phyloP scores from a whole-genome alignment of 148 eudicot species.

The Bassia scoparia region DNA sequence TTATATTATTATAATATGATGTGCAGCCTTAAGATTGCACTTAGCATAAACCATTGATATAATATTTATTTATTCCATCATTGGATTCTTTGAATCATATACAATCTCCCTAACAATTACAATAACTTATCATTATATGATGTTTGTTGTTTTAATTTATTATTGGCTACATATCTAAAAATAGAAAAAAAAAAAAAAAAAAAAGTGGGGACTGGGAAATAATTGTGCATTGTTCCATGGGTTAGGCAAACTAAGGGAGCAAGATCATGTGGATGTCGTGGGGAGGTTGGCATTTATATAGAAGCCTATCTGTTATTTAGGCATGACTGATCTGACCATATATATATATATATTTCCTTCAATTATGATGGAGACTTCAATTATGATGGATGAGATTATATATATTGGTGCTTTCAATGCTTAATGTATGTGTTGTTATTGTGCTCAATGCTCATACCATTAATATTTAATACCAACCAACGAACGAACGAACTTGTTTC shows the following conservation, averaged over 20 bases:
- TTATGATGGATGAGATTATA: too few relatives aligned
- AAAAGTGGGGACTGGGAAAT: slow-evolving; percentile 25
- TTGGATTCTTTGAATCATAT: slow-evolving; percentile 28
- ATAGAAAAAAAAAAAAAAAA: too few relatives aligned
- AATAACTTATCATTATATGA: too few relatives aligned
- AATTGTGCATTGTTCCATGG: slow-evolving; percentile 34
- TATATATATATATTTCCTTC: slow-evolving; percentile 29
- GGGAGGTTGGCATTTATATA: slow-evolving; percentile 29
- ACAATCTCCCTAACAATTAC: slow-evolving; percentile 3
- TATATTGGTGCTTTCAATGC: slow-evolving; percentile 15
- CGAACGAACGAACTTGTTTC: too few relatives aligned
- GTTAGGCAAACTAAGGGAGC: slow-evolving; percentile 35
- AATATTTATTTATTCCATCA: neutral
- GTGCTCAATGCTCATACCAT: too few relatives aligned
- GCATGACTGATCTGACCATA: too few relatives aligned
- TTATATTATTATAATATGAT: too few relatives aligned
- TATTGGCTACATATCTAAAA: too few relatives aligned
- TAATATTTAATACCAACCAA: too few relatives aligned
- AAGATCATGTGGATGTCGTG: slow-evolving; percentile 51
- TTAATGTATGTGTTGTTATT: neutral
- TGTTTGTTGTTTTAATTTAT: too few relatives aligned
- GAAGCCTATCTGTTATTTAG: slow-evolving; percentile 27
- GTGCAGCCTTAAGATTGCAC: too few relatives aligned
- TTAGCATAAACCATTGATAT: too few relatives aligned
- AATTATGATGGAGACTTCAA: slow-evolving; percentile 8